Conservation (phyloP, 2,329 filamentous ascomycete genomes). For the Chaetomium globosum region DNA sequence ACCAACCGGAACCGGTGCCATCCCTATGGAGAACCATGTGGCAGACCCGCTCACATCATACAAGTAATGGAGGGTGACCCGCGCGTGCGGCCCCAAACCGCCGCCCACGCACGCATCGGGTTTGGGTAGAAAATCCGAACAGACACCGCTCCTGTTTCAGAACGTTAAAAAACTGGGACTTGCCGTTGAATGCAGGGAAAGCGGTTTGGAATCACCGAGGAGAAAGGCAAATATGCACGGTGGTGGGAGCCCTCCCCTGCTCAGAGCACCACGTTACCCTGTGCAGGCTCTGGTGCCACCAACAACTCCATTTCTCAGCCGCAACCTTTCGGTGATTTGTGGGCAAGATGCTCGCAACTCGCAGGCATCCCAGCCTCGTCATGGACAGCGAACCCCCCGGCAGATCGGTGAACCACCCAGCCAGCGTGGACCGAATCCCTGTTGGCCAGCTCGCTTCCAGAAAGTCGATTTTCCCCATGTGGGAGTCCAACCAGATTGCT, state of each 20-base stretch:
- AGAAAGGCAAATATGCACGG: not conserved
- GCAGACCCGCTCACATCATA: conserved; percentile 22
- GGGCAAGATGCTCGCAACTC: not conserved
- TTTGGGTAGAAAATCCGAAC: not conserved
- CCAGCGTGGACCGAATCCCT: conserved; percentile 18
- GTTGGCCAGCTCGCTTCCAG: conserved; percentile 32
- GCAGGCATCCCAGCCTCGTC: not conserved
- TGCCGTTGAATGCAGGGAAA: not conserved
- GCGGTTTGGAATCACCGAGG: not conserved
- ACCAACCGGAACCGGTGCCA: conserved; percentile 33
- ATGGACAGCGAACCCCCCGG: not conserved
- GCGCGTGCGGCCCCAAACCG: not conserved
- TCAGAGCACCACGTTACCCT: not conserved
- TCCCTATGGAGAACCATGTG: conserved; percentile 29
- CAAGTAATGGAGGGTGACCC: conserved; percentile 2
- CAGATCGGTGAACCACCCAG: conserved; percentile 1
- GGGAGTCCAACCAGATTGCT: conserved; percentile 34
- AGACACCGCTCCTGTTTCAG: not conserved
- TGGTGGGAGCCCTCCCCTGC: not conserved
- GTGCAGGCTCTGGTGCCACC: not conserved
- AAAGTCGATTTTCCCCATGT: conserved; percentile 30
- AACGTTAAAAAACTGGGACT: not conserved
- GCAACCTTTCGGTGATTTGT: not conserved
- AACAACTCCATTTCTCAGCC: not conserved
- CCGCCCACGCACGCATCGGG: not conserved